These are phyloP conservation scores for Aspergillus glaucus DNA, from an alignment of 2,329 filamentous ascomycete genomes.

Conservation along the genomic window DNA sequence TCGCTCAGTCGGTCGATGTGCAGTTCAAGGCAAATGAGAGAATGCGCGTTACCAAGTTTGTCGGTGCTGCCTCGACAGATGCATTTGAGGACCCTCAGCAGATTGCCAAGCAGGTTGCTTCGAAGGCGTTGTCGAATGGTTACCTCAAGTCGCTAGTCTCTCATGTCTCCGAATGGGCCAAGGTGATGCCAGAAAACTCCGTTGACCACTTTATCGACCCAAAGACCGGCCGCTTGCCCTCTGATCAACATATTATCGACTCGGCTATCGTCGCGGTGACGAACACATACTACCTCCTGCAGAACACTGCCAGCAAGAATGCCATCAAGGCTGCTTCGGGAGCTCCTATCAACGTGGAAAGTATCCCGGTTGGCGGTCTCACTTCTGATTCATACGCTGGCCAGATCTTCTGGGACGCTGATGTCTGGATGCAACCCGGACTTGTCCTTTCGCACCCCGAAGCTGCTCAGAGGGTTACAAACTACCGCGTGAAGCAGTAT, in stretches of 20 bases:
- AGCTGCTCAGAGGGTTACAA: constrained; percentile 56
- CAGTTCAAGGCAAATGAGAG: constrained; percentile 48
- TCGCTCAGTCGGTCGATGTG: constrained; percentile 56
- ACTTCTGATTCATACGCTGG: constrained; percentile 63
- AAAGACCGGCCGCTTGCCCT: constrained; percentile 51
- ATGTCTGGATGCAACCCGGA: constrained; percentile 64
- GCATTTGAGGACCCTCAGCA: constrained; percentile 55
- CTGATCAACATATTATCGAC: constrained; percentile 52
- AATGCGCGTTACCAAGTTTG: constrained; percentile 57
- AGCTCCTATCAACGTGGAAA: constrained; percentile 52
- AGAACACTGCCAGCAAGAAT: constrained; percentile 48
- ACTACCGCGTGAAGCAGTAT: constrained; percentile 56
- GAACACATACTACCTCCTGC: constrained; percentile 44
- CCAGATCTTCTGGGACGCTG: constrained; percentile 60
- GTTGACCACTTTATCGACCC: constrained; percentile 59
- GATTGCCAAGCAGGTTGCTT: constrained; percentile 51
- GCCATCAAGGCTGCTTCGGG: constrained; percentile 47
- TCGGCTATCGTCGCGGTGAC: constrained; percentile 43
- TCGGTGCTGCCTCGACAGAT: constrained; percentile 63
- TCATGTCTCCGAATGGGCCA: constrained; percentile 58
- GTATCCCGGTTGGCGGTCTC: constrained; percentile 62
- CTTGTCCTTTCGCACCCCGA: constrained; percentile 58
- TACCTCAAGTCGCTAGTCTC: constrained; percentile 50
- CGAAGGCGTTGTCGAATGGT: constrained; percentile 46
- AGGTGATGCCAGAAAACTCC: constrained; percentile 53